These are phyloP conservation scores for Breviolum minutum DNA, from an alignment of 73 alveolate genomes.

Conservation along the genomic window DNA sequence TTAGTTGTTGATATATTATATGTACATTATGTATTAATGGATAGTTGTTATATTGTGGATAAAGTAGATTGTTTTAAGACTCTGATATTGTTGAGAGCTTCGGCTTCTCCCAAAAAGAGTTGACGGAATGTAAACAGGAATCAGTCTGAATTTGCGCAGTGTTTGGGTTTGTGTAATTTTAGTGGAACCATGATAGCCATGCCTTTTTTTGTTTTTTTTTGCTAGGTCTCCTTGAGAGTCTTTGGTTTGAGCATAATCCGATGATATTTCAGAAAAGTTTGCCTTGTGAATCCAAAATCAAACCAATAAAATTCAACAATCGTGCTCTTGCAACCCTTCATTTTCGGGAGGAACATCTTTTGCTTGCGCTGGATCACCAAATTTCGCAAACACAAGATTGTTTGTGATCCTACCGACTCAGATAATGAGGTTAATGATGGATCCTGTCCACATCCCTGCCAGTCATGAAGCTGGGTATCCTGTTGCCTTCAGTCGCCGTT, in stretches of 20 bases:
- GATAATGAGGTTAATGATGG: conserved; percentile 43
- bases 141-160: too few relatives aligned
- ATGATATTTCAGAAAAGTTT: not conserved
- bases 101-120: too few relatives aligned
- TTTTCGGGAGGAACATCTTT: not conserved
- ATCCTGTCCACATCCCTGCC: conserved; percentile 82
- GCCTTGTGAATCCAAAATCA: not conserved
- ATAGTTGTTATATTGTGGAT: not conserved
- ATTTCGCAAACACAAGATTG: too few relatives aligned
- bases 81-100: not conserved
- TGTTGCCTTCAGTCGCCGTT: conserved; percentile 80
- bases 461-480: conserved; percentile 32
- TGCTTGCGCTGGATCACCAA: too few relatives aligned
- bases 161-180: too few relatives aligned
- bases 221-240: not conserved
- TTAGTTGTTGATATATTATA: not conserved
- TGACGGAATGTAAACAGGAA: too few relatives aligned
- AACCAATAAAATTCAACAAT: not conserved
- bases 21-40: too few relatives aligned
- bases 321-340: not conserved
- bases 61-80: not conserved
- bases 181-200: too few relatives aligned
- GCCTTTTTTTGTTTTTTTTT: too few relatives aligned
- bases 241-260: too few relatives aligned
- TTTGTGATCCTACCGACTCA: not conserved